A percentile compares a stretch with the other conserved stretches of the same genome.
These are phyloP conservation scores for Trichophyton simii DNA, from an alignment of 2,329 filamentous ascomycete species.

Conservation along the genomic window DNA sequence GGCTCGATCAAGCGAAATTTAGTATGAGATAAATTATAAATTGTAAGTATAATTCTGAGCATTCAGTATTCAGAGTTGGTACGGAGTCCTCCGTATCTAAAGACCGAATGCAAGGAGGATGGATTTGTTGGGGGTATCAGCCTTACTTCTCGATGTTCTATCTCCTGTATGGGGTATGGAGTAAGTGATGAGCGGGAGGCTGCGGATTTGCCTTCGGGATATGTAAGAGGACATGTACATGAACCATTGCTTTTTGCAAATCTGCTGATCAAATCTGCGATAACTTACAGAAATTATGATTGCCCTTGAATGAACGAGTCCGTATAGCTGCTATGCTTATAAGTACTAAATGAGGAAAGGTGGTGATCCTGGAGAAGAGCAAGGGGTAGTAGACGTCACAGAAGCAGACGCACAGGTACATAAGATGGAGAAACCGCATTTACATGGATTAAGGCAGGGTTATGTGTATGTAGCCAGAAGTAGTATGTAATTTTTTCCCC, in stretches of 20 bases:
- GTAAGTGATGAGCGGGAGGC: background rate
- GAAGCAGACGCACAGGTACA: background rate
- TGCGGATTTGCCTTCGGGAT: background rate
- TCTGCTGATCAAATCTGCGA: background rate
- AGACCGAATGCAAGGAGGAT: background rate
- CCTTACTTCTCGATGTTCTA: background rate
- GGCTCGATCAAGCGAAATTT: background rate
- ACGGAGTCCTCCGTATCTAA: too few relatives aligned
- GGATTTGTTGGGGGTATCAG: background rate
- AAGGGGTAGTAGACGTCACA: background rate
- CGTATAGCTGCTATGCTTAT: background rate
- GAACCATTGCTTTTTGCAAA: background rate
- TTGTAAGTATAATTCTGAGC: background rate
- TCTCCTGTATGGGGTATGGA: background rate
- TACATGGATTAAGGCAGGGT: background rate
- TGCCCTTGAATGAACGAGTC: too few relatives aligned
- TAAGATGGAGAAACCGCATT: background rate
- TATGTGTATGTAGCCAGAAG: background rate
- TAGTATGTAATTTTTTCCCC: background rate
- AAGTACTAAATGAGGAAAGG: background rate
- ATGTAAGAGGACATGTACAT: background rate
- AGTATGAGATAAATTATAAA: background rate
- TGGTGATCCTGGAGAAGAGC: background rate
- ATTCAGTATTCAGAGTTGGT: too few relatives aligned
- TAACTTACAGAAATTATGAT: background rate